Evolutionary conservation across 257 asterid genomes (phyloP).

Genomic region (Ajuga chamaepitys): DNA sequence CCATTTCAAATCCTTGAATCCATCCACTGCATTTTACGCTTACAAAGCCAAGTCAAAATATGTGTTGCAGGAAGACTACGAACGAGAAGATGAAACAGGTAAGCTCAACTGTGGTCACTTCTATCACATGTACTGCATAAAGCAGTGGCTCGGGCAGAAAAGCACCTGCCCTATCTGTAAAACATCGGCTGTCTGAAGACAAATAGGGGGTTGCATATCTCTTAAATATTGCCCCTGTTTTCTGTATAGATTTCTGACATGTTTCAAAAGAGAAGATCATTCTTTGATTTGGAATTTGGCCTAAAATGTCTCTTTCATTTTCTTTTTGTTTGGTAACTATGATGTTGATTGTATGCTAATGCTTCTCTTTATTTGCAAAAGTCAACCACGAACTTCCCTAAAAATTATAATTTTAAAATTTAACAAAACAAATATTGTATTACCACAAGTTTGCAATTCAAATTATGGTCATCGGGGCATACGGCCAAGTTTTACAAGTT

Average conservation of each 20-base stretch:
- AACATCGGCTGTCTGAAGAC: constrained; percentile 37
- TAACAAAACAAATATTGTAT: too few relatives aligned
- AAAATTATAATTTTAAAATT: too few relatives aligned
- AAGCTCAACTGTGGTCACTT: constrained; percentile 67
- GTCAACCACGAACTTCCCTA: too few relatives aligned
- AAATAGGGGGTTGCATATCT: constrained; percentile 13
- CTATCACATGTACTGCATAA: constrained; percentile 66
- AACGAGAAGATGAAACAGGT: constrained; percentile 63
- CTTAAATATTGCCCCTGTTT: constrained; percentile 10
- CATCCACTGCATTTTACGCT: neutral
- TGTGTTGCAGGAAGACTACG: constrained; percentile 65
- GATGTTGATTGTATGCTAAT: too few relatives aligned
- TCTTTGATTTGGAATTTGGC: constrained; percentile 25
- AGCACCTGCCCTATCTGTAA: constrained; percentile 75
- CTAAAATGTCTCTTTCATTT: neutral
- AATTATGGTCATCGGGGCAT: too few relatives aligned
- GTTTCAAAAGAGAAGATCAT: constrained; percentile 20
- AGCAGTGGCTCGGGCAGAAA: constrained; percentile 75
- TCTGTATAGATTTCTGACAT: constrained; percentile 33
- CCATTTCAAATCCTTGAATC: neutral
- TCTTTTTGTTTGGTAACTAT: constrained; percentile 22
- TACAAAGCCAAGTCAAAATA: neutral
- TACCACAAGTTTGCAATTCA: too few relatives aligned
- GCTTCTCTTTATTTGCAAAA: too few relatives aligned
- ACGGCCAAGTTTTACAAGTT: too few relatives aligned